A percentile compares a stretch with the other conserved stretches of the same genome.
phyloP scores from a whole-genome alignment of 164 flowering plant genomes.

The Sedum album region DNA sequence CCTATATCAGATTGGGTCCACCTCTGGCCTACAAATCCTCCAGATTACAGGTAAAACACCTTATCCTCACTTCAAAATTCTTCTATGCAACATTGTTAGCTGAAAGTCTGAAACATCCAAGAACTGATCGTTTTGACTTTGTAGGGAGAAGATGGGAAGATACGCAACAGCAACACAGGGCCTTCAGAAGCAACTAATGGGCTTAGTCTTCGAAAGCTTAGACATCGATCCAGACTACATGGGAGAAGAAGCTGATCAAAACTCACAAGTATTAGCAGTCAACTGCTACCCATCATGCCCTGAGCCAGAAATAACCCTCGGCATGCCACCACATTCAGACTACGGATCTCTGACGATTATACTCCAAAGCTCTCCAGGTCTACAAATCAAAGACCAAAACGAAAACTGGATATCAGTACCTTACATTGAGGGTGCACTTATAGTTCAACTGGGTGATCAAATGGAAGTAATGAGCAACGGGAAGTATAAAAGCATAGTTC shows the following conservation, averaged over 20 bases:
- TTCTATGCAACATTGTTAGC: neutral
- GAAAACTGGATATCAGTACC: constrained; percentile 27
- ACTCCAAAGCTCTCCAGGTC: constrained; percentile 24
- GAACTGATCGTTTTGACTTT: neutral
- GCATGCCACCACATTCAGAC: constrained; percentile 43
- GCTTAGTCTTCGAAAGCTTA: constrained; percentile 29
- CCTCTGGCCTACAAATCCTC: constrained; percentile 45
- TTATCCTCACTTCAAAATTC: neutral
- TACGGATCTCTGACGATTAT: constrained; percentile 28
- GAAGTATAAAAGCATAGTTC: constrained; percentile 24
- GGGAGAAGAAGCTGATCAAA: constrained; percentile 19
- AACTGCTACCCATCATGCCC: constrained; percentile 48
- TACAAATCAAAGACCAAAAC: constrained; percentile 21
- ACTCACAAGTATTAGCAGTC: constrained; percentile 30
- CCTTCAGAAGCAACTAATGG: constrained; percentile 24
- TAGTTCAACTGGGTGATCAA: constrained; percentile 37
- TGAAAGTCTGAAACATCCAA: neutral
- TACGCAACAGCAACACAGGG: constrained; percentile 26
- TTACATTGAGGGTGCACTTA: constrained; percentile 16
- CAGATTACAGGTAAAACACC: constrained; percentile 28
- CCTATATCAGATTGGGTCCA: constrained; percentile 35
- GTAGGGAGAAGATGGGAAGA: constrained; percentile 42
- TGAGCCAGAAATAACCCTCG: constrained; percentile 34
- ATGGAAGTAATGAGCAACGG: constrained; percentile 37
- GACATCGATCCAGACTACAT: constrained; percentile 23